Evolutionary conservation across 805 yeast species (phyloP).

Genomic region (Priceomyces medius): DNA sequence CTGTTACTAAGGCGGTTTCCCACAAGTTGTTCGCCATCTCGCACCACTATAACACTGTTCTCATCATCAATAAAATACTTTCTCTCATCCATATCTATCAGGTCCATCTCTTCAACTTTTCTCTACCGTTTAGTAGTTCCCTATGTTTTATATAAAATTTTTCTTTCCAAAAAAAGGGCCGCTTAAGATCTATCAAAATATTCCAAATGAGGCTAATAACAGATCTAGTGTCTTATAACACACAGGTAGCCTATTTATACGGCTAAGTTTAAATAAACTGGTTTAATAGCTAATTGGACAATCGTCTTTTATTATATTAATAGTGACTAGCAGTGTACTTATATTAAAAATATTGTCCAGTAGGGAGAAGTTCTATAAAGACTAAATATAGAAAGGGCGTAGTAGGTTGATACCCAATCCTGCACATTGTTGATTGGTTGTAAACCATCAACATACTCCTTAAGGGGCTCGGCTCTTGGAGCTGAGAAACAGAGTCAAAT

Average conservation of each 20-base stretch:
- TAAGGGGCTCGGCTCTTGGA: too few relatives aligned
- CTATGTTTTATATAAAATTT: neutral
- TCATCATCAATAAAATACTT: neutral
- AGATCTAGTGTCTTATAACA: too few relatives aligned
- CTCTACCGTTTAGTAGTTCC: neutral
- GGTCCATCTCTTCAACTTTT: neutral
- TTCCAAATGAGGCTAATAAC: neutral
- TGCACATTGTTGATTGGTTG: neutral
- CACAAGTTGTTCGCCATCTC: neutral
- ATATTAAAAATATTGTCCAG: neutral
- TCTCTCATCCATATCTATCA: neutral
- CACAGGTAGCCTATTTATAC: too few relatives aligned
- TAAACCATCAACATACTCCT: too few relatives aligned
- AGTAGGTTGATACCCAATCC: slow-evolving; percentile 1
- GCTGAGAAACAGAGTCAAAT: too few relatives aligned
- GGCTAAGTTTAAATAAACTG: too few relatives aligned
- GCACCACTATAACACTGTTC: neutral
- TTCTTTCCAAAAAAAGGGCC: neutral
- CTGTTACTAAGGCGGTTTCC: too few relatives aligned
- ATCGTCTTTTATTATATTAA: too few relatives aligned
- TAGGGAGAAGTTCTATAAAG: neutral
- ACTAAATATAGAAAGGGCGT: slow-evolving; percentile 1
- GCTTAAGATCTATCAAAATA: neutral
- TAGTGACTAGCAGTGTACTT: too few relatives aligned
- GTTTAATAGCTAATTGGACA: too few relatives aligned